Base-by-base conservation (phyloP, 1,139 yeast genomes). In the Pichia sorboxylosa region DNA sequence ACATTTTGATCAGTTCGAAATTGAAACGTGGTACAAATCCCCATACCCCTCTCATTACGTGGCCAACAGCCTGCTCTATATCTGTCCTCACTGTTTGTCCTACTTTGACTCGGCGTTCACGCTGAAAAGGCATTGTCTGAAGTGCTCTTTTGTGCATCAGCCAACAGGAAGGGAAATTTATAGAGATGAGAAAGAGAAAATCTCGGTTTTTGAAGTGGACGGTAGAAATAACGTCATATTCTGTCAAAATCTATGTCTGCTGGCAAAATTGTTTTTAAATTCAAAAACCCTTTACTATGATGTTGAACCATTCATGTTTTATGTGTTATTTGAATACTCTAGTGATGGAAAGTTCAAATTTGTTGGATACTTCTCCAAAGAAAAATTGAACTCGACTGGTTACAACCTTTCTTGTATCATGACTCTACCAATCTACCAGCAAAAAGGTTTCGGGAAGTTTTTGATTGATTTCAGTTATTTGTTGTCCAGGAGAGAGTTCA, bases 151-250 rank as follows among this genome's bases (percentile, higher is more conserved):
- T 19, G 57, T 64, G 38, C 62, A 61, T 34, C 79, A 73, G 43
- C 97, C 97, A 0, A 97, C 97, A 0, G 98, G 98, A 0, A 66
- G 71, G 37, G 96, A 90, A 51, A 83, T 90, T 11, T 90, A 90
- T 51, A 64, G 94, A 27, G 82, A 78, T 42, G 19, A 32, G 11
- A 33, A 33, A 6, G 43, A 36, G 11, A 59, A 61, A 13, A 59
- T 79, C 5, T 73, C 92, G 11, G 63, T 90, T 13, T 90, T 90
- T 73, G 97, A 90, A 54, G 79, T 90, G 15, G 97, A 90, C 52
- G 98, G 98, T 0, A 64, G 92, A 28, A 81, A 80, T 43, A 77
- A 81, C 46, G 76, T 80, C 18, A 62, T 66, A 46, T 90, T 81
- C 53, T 87, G 97, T 54, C 94, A 85, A 51, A 85, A 84, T 51